phyloP scores from a whole-genome alignment of 2,329 filamentous ascomycete species.

The Blastomyces emzantsi region DNA sequence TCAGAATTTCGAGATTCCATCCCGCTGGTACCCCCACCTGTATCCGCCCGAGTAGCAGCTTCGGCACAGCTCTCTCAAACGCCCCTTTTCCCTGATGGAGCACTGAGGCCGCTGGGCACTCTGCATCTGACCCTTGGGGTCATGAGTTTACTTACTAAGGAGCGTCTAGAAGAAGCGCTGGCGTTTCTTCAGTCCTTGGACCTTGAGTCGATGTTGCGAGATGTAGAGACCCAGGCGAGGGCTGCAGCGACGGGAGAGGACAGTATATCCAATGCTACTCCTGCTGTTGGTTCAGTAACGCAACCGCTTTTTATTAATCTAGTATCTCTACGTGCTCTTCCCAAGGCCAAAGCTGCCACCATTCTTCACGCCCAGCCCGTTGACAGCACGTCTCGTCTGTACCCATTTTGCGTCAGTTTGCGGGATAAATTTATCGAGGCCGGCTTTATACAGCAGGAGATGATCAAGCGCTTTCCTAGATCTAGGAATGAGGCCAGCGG shows the following conservation, averaged over 20 bases:
- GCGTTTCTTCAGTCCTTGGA: constrained; percentile 40
- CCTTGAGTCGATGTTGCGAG: constrained; percentile 30
- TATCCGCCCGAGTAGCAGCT: constrained; percentile 13
- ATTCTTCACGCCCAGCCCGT: constrained; percentile 34
- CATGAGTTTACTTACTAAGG: constrained; percentile 57
- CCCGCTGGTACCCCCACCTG: constrained; percentile 15
- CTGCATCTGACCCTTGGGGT: constrained; percentile 82
- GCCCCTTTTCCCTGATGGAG: constrained; percentile 50
- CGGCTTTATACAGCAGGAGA: constrained; percentile 29
- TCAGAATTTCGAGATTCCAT: constrained; percentile 54
- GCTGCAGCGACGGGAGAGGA: not conserved
- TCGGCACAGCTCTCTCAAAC: constrained; percentile 29
- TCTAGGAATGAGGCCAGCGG: not conserved
- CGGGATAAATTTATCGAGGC: constrained; percentile 37
- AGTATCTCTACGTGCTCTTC: constrained; percentile 33
- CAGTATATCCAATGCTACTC: not conserved
- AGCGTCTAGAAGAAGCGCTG: constrained; percentile 41
- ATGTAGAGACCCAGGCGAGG: constrained; percentile 29
- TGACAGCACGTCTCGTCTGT: constrained; percentile 33
- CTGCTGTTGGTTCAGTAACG: not conserved
- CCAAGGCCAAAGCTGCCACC: constrained; percentile 28
- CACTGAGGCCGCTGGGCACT: constrained; percentile 67
- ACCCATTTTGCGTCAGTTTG: constrained; percentile 35
- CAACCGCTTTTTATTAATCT: constrained; percentile 38
- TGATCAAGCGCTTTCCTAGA: constrained; percentile 10